Conservation (phyloP, 768 basidiomycete species). For the Hypholoma fasciculare region DNA sequence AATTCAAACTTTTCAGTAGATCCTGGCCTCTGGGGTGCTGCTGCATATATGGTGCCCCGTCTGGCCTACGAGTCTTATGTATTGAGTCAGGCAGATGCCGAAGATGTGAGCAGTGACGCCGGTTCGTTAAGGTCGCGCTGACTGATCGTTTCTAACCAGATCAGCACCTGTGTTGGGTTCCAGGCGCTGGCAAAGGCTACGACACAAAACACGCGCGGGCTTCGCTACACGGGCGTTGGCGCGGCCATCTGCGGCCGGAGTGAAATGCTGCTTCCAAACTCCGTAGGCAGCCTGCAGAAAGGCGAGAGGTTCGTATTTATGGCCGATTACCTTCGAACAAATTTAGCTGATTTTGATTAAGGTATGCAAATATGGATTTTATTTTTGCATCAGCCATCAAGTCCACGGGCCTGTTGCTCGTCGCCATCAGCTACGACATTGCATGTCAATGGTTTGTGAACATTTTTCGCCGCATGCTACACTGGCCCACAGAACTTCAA, state of each 20-base stretch:
- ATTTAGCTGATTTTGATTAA: background rate
- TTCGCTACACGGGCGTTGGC: constrained; percentile 15
- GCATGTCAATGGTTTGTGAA: constrained; percentile 28
- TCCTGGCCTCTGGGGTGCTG: constrained; percentile 8
- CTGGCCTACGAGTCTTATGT: constrained; percentile 10
- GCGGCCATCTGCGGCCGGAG: constrained; percentile 1
- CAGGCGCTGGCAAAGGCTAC: constrained; percentile 11
- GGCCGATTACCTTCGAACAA: no score
- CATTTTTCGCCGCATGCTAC: constrained; percentile 15
- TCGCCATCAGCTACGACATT: constrained; percentile 28
- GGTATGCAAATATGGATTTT: constrained; percentile 18
- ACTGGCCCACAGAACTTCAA: background rate
- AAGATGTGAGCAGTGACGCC: constrained; percentile 5
- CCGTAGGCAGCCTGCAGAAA: constrained; percentile 29
- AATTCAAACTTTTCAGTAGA: constrained; percentile 11
- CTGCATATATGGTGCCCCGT: constrained; percentile 9
- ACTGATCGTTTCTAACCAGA: background rate
- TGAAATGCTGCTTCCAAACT: constrained; percentile 8
- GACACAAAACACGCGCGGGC: constrained; percentile 7
- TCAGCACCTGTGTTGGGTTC: constrained; percentile 16
- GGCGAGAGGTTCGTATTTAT: constrained; percentile 26
- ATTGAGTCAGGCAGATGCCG: constrained; percentile 1
- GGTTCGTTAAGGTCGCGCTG: no score
- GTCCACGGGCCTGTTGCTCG: background rate
- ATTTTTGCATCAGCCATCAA: constrained; percentile 8